These are phyloP conservation scores for Calophaca sinica DNA, from an alignment of 306 rosid genomes.

Conservation along the genomic window DNA sequence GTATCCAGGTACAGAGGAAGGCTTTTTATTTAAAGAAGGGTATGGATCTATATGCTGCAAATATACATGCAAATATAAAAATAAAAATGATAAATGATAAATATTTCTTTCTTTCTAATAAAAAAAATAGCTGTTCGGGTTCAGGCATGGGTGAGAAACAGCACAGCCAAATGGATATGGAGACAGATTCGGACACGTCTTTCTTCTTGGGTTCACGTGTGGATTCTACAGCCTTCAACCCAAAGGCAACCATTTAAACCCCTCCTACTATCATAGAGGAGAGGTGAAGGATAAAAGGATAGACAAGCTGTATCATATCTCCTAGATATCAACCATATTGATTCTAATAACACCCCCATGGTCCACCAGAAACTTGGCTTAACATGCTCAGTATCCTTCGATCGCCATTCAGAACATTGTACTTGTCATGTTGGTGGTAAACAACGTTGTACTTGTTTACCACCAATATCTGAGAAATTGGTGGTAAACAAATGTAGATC, in stretches of 20 bases:
- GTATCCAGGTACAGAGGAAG: background rate
- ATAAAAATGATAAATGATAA: conserved; percentile 11
- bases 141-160: background rate
- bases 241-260: conserved; percentile 9
- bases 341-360: conserved; percentile 1
- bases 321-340: conserved; percentile 11
- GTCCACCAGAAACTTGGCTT: conserved; percentile 30
- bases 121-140: background rate
- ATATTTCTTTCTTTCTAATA: background rate
- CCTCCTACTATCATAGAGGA: background rate
- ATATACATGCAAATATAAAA: background rate
- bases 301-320: background rate
- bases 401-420: background rate
- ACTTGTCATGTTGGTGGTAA: too few species aligned
- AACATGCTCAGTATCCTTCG: conserved; percentile 24
- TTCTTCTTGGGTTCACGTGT: background rate
- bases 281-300: conserved; percentile 7
- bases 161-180: background rate
- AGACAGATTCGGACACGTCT: background rate
- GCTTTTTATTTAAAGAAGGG: background rate
- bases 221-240: conserved; percentile 5
- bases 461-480: background rate
- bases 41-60: background rate
- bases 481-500: conserved; percentile 2
- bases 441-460: too few species aligned